Base-by-base conservation (phyloP, 192 early-diverging fungal genomes). In the Mortierella hygrophila region DNA sequence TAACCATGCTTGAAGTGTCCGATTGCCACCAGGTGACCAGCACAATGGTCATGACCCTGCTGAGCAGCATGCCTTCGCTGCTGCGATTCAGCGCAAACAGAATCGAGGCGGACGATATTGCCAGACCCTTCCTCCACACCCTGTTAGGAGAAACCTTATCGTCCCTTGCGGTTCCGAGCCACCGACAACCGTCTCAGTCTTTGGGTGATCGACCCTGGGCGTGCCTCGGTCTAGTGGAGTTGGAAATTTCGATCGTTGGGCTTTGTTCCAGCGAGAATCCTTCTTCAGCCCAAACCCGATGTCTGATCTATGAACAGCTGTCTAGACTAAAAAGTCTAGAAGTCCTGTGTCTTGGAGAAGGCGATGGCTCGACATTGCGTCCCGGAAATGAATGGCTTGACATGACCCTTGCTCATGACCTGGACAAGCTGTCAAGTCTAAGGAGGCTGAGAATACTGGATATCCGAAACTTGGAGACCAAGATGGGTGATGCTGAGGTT, bases 61-160 rank as follows among this genome's bases (percentile, higher is more conserved):
- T 78, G 77, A 57, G 69, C 18, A 21, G 35, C 7, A 42, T 78
- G 69, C 49, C 77, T 0, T 54, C 70, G 23, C 69, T 78, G 68
- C 52, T 37, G 38, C 52, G 35, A 10, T 78, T 78, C 37, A 52
- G 46, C 26, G 49, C 77, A 20, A 54, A 37, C 32, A 65, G 35
- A 38, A 29, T 78, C 32, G n/a, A 55, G 0, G 68, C 68, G 16
- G 49, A 4, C 0, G 49, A 78, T 37, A 41, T 78, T 57, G 77
- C 47, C 47, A 74, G 15, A 18, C 70, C 38, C 11, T 41, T 42
- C 23, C 41, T 38, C 37, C 70, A 42, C 5, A 23, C 38, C 20
- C 18, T 71, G 40, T 15, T 21, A 23, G 20, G 10, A 71, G 70
- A n/a, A 8, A 18, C 38, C 13, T 8, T 40, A n/a, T 41, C 70